Evolutionary conservation across 371 early-diverging fungal genomes (phyloP), one percentile per base, ranked within the genome.

Genomic region (Actinomortierella wolfii): DNA sequence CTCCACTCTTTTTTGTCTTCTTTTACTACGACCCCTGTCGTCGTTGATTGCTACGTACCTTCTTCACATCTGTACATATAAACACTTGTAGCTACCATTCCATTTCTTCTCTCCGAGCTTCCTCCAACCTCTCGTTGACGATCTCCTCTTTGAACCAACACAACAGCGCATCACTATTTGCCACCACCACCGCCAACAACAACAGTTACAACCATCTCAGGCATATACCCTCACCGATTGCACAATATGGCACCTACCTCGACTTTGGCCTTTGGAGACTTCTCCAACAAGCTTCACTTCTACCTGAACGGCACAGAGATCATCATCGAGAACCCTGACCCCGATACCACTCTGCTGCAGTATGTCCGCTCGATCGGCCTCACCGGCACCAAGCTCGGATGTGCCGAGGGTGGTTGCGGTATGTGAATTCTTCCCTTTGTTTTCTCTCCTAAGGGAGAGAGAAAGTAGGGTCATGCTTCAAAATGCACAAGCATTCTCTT

Each of bases 341-440:
- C 87, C 18, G 85, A 84, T 42, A 63, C 77, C 44, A 89, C 89
- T 21, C 71, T 90, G 34, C 74, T 91, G 40, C 82, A 85, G 65
- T 90, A 85, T 67, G 76, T 92, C 56, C 85, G 92, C 45, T 64
- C 79, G 17, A 73, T 81, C 49, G 89, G 90, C 6, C 80, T 87
- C 42, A 91, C 91, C 3, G 91, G 92, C 24, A 88, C 91, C 41
- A 92, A 92, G 76, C 80, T 91, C n/a, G 92, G 92, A 26, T 91
- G 91, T 59, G 88, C 85, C 24, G 90, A 88, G 56, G 89, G 88
- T 66, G 86, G 85, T 25, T 89, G 86, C 64, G 87, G 86, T 64
- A 71, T 20, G 26, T 68, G 49, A 59, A 65, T 54, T 26, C 34
- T 43, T 41, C 1, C 34, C 39, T 29, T 6, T 40, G 20, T 54